Percentiles rank a stretch among this genome's conserved stretches.
phyloP scores from a whole-genome alignment of 2,329 filamentous ascomycete species.

The Cladosporium sp. region DNA sequence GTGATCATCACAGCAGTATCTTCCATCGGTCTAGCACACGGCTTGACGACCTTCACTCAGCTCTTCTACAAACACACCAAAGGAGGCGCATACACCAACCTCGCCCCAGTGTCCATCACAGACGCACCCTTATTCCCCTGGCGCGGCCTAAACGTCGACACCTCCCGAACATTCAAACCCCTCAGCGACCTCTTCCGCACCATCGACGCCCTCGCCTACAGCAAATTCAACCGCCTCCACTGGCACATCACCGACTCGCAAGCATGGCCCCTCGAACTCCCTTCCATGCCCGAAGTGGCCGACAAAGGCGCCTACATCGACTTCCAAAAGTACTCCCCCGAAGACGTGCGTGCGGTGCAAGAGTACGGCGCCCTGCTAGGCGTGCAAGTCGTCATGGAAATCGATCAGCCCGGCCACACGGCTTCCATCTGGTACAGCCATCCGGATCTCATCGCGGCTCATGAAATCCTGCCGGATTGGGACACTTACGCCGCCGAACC shows the following conservation, averaged over 20 bases:
- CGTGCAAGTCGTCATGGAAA: constrained; percentile 68
- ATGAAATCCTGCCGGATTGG: constrained; percentile 51
- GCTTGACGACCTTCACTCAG: constrained; percentile 72
- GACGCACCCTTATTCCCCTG: constrained; percentile 72
- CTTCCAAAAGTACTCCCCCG: constrained; percentile 61
- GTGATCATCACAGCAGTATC: constrained; percentile 61
- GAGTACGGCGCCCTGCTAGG: constrained; percentile 64
- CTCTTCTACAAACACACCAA: constrained; percentile 68
- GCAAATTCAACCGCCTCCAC: constrained; percentile 79
- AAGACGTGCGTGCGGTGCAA: constrained; percentile 63
- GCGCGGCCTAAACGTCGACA: constrained; percentile 75
- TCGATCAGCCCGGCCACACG: constrained; percentile 78
- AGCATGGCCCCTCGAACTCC: constrained; percentile 79
- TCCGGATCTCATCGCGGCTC: constrained; percentile 67
- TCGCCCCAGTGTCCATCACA: constrained; percentile 65
- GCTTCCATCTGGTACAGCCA: constrained; percentile 60
- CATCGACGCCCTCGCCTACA: constrained; percentile 71
- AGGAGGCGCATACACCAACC: constrained; percentile 59
- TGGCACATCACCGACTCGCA: constrained; percentile 79
- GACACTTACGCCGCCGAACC: constrained; percentile 50
- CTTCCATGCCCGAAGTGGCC: constrained; percentile 66
- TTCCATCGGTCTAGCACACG: constrained; percentile 65
- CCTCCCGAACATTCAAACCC: constrained; percentile 67
- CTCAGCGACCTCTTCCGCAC: constrained; percentile 64
- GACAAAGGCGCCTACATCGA: constrained; percentile 67